A percentile compares a stretch with the other conserved stretches of the same genome.
phyloP scores from a whole-genome alignment of 345 rosid species.

The Eucalyptus albens region DNA sequence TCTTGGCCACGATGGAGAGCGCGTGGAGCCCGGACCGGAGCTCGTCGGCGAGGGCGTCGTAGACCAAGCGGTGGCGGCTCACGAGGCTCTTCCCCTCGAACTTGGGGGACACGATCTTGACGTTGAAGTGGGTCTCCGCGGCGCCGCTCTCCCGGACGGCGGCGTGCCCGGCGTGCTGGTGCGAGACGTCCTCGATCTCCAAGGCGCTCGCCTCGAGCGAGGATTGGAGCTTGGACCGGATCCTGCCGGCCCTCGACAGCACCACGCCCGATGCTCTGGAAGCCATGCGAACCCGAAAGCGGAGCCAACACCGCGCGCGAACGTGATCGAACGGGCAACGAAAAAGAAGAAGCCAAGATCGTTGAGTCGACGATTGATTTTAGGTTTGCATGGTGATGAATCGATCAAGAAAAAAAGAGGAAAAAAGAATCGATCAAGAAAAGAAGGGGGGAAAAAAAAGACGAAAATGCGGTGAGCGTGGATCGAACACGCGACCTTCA shows the following conservation, averaged over 20 bases:
- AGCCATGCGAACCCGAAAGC: constrained; percentile 2
- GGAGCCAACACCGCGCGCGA: not conserved
- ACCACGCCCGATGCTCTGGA: constrained; percentile 15
- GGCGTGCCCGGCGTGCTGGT: constrained; percentile 67
- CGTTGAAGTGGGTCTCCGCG: constrained; percentile 46
- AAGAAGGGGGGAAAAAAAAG: not conserved
- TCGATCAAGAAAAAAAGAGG: not conserved
- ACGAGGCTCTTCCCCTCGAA: constrained; percentile 35
- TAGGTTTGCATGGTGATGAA: not conserved
- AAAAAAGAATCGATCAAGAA: not conserved
- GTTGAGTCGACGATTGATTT: not conserved
- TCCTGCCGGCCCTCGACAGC: constrained; percentile 25
- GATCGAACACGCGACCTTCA: constrained; percentile 98
- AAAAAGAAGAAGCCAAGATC: not conserved
- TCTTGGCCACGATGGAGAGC: constrained; percentile 46
- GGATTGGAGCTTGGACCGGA: constrained; percentile 23
- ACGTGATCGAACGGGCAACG: not conserved
- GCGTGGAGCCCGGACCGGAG: constrained; percentile 45
- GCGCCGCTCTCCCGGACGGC: constrained; percentile 18
- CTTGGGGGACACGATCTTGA: constrained; percentile 33
- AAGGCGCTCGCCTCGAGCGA: constrained; percentile 19
- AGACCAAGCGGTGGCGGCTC: constrained; percentile 49
- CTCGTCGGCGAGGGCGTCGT: constrained; percentile 36
- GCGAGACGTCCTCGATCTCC: constrained; percentile 61
- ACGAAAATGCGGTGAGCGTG: constrained; percentile 65